Base-by-base conservation (phyloP, 2,329 filamentous ascomycete genomes). In the Penicillium sclerotiorum region DNA sequence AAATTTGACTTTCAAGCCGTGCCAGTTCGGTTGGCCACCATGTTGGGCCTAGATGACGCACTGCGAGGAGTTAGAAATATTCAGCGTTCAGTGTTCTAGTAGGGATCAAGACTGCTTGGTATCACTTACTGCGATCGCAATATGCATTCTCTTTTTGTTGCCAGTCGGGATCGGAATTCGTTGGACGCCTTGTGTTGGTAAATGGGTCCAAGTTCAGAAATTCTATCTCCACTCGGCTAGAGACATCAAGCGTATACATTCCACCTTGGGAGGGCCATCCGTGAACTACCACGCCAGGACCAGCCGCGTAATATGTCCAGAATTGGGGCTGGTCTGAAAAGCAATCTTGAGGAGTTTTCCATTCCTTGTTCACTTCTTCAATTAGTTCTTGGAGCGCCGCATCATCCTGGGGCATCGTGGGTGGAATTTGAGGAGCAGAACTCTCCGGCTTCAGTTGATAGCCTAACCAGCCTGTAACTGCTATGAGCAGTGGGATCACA, bases 181-280 rank as follows among this genome's bases (percentile, higher is more conserved):
- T 40, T 25, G 22, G 38, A 40, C 38, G 40, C 40, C 40, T 13
- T 18, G 40, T 43, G 32, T 43, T 43, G 15, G 30, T 43, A 33
- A 43, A 43, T 43, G 40, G 40, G 40, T 43, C 40, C 40, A 43
- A 43, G 30, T 43, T 27, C 40, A 43, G 25, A 22, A 43, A 43
- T 32, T 30, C 27, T 43, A 43, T 43, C 40, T 39, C 36, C 20
- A 39, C 36, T 39, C 36, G 21, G 21, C 36, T 39, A 39, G 36
- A 39, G 36, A 39, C 36, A 39, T 39, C 36, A 39, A 39, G 36
- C 36, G 36, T 39, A 39, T 39, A 39, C 2, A 39, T 39, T 39
- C 36, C 36, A 20, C 36, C 36, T 39, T 39, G 36, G 20, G 36
- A 39, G 36, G 36, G 36, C 36, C 36, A 39, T 21, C 11, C 36